phyloP scores from a whole-genome alignment of 345 rosid species.

The Combretum micranthum region DNA sequence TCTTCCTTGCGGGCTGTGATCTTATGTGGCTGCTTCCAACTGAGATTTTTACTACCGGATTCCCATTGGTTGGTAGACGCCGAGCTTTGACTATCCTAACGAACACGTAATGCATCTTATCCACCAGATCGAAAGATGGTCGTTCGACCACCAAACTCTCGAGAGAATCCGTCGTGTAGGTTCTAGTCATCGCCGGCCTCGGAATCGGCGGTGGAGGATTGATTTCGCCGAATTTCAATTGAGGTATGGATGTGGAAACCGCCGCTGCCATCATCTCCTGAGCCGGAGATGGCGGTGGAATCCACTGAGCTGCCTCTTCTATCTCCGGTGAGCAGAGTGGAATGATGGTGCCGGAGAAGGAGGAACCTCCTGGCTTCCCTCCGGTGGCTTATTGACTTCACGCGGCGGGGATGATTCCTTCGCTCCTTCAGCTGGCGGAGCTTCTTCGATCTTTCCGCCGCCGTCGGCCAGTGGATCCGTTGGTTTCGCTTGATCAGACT shows the following conservation, averaged over 20 bases:
- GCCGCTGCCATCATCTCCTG: constrained; percentile 41
- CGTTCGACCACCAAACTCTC: constrained; percentile 59
- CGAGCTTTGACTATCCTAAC: constrained; percentile 78
- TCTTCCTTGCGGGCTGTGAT: constrained; percentile 57
- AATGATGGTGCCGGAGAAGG: constrained; percentile 16
- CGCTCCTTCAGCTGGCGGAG: too few relatives aligned
- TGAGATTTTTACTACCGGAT: constrained; percentile 52
- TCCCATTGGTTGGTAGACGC: constrained; percentile 57
- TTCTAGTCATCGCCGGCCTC: constrained; percentile 27
- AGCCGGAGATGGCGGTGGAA: constrained; percentile 23
- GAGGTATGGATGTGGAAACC: constrained; percentile 37
- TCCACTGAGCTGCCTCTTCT: constrained; percentile 19
- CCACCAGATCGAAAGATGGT: constrained; percentile 80
- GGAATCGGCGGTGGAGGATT: constrained; percentile 41
- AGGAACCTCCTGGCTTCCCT: neutral
- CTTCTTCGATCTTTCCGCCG: too few relatives aligned
- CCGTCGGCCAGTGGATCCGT: too few relatives aligned
- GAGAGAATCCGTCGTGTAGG: constrained; percentile 43
- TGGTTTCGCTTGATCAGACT: too few relatives aligned
- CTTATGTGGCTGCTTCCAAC: constrained; percentile 33
- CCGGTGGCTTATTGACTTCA: too few relatives aligned
- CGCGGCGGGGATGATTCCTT: too few relatives aligned
- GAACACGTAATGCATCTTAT: constrained; percentile 89
- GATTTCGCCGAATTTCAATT: constrained; percentile 29
- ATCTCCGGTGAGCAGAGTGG: neutral